Conservation (phyloP, 1,139 yeast species). For the Taiozyma sp. region DNA sequence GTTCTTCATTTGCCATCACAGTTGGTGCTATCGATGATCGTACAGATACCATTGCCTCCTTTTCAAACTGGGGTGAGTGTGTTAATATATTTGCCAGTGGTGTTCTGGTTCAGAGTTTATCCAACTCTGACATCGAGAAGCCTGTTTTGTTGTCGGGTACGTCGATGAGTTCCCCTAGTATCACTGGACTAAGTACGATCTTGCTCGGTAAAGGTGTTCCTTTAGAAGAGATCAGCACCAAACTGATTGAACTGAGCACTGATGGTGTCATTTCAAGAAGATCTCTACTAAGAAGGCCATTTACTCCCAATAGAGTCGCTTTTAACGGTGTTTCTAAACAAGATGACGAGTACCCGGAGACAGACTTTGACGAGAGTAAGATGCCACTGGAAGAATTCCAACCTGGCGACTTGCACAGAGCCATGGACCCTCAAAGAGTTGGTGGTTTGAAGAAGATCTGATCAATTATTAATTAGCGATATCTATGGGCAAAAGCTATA, state of each 20-base stretch:
- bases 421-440: conserved; percentile 8
- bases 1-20: conserved; percentile 65
- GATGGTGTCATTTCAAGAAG: conserved; percentile 30
- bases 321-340: conserved; percentile 34
- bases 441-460: conserved; percentile 3
- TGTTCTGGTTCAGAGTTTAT: conserved; percentile 44
- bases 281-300: conserved; percentile 34
- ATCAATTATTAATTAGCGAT: not conserved
- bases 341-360: conserved; percentile 27
- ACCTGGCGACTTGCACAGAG: not conserved
- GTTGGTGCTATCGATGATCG: conserved; percentile 85
- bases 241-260: conserved; percentile 35
- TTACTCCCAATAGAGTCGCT: conserved; percentile 42
- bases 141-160: conserved; percentile 64
- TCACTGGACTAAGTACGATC: conserved; percentile 69
- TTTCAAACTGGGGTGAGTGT: conserved; percentile 86
- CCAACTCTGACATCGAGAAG: conserved; percentile 15
- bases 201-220: conserved; percentile 56
- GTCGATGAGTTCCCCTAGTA: conserved; percentile 83
- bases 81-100: conserved; percentile 86
- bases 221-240: conserved; percentile 35
- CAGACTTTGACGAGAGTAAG: not conserved
- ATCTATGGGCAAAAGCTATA: not conserved
- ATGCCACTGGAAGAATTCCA: not conserved
- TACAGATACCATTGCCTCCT: conserved; percentile 62